Evolutionary conservation across 2,329 filamentous ascomycete species (phyloP), one percentile per base, ranked within the genome.

Genomic region (Arthrinium puccinioides): DNA sequence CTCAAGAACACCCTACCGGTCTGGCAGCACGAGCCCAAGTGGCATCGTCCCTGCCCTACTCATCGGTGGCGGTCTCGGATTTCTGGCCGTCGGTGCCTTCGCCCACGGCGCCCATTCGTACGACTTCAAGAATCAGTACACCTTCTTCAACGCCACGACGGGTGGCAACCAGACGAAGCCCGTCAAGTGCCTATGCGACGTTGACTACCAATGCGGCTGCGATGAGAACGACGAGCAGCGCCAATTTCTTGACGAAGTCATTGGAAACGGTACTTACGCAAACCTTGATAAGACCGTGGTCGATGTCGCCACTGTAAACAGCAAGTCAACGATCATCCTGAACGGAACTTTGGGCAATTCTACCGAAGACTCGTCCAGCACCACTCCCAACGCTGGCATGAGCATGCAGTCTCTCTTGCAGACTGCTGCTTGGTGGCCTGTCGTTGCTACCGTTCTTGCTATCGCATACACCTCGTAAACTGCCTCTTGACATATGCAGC

Each of bases 331-430:
- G 2, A 71, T 92, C 25, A 65, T 85, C 21, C 63, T 90, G 54
- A 87, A 88, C 55, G 86, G 86, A n/a, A 84, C 82, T 0, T 63
- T 90, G 4, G 74, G 79, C 21, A 82, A 84, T 47, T 77, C 76
- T 33, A 84, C 80, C 1, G 80, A 76, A 0, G 48, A 51, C 10
- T 35, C 33, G 14, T 10, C 20, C 5, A 67, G 65, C 10, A 70
- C 66, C 19, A 61, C 55, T 11, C 66, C 67, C 2, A 55, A 60
- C 32, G 55, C 67, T 7, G 49, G 52, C 11, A 26, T 27, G 10
- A 51, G 58, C 21, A 43, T 65, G 43, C 47, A 44, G 10, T 46
- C 46, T 2, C 36, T 69, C 27, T 48, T 62, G 3, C 52, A 66
- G 41, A 47, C 60, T 1, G 54, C 63, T 5, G 72, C 71, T 20